Conservation (phyloP, 1,284 basidiomycete genomes). For the Amylostereum chailletii region DNA sequence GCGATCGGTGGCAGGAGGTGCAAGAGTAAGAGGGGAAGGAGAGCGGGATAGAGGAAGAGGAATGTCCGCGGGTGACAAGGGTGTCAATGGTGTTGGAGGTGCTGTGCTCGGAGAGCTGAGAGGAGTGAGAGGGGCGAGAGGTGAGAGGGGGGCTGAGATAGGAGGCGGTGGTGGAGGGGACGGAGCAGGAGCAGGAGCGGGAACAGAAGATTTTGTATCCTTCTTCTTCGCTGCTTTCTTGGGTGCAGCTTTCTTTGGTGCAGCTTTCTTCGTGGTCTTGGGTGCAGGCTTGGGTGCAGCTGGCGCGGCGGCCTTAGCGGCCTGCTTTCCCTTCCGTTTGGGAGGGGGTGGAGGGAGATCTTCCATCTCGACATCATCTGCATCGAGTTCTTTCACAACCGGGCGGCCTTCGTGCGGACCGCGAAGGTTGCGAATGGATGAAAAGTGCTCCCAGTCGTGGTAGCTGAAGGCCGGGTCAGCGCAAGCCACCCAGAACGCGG, state of each 20-base stretch:
- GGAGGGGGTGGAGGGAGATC: slow-evolving; percentile 7
- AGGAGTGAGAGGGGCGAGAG: slow-evolving; percentile 8
- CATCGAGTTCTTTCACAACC: slow-evolving; percentile 48
- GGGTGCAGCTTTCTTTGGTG: not conserved
- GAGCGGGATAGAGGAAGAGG: slow-evolving; percentile 38
- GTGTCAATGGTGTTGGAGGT: slow-evolving; percentile 14
- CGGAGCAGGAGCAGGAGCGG: slow-evolving; percentile 3
- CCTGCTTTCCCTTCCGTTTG: slow-evolving; percentile 8
- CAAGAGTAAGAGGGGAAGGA: slow-evolving; percentile 29
- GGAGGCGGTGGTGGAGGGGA: slow-evolving; percentile 16
- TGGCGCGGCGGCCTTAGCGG: slow-evolving; percentile 12
- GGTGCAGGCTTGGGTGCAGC: slow-evolving; percentile 5
- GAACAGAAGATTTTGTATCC: not conserved
- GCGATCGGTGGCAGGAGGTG: slow-evolving; percentile 23
- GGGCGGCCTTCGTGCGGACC: slow-evolving; percentile 81
- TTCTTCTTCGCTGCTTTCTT: not conserved
- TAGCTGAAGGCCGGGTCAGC: slow-evolving; percentile 40
- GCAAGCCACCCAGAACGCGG: slow-evolving; percentile 3
- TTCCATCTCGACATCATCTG: slow-evolving; percentile 11
- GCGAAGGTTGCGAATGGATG: slow-evolving; percentile 80
- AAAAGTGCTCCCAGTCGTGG: slow-evolving; percentile 92
- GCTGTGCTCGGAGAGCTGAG: slow-evolving; percentile 10
- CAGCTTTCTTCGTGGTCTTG: slow-evolving; percentile 3
- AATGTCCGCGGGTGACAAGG: slow-evolving; percentile 22
- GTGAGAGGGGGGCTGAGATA: not conserved